Evolutionary conservation across 2,329 filamentous ascomycete species (phyloP).

Genomic region (Colletotrichum truncatum): DNA sequence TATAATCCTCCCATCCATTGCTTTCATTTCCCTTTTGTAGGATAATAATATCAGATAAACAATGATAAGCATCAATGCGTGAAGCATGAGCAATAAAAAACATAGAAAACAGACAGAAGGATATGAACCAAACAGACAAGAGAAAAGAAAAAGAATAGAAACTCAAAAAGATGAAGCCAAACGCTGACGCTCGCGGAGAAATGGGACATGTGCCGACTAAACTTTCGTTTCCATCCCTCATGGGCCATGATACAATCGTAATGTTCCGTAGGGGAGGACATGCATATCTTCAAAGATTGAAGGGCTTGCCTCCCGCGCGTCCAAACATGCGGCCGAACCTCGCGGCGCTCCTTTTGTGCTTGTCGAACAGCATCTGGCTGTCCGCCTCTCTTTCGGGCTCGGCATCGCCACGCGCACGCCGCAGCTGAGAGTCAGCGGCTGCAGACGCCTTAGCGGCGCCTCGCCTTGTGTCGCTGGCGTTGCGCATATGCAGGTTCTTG

Average conservation of each 20-base stretch:
- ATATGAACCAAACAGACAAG: constrained; percentile 7
- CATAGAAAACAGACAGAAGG: background rate
- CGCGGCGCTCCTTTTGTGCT: constrained; percentile 25
- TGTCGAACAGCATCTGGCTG: constrained; percentile 13
- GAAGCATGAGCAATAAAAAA: background rate
- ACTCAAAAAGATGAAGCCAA: background rate
- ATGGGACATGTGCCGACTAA: too few relatives aligned
- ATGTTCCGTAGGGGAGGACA: too few relatives aligned
- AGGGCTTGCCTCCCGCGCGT: too few relatives aligned
- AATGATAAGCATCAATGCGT: too few relatives aligned
- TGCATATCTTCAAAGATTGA: background rate
- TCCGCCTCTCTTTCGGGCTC: constrained; percentile 19
- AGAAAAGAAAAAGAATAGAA: background rate
- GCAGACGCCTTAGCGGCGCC: constrained; percentile 22
- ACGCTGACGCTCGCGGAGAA: too few relatives aligned
- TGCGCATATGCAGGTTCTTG: constrained; percentile 30
- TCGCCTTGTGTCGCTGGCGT: constrained; percentile 22
- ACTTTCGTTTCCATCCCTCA: too few relatives aligned
- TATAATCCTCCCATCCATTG: too few relatives aligned
- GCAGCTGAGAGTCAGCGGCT: constrained; percentile 25
- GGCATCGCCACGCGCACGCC: constrained; percentile 19
- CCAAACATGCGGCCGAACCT: constrained; percentile 34
- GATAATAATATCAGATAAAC: background rate
- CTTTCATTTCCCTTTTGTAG: background rate
- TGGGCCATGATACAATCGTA: too few relatives aligned